Conservation (phyloP, 129 eudicot species). For the Pseudognaphalium luteoalbum region DNA sequence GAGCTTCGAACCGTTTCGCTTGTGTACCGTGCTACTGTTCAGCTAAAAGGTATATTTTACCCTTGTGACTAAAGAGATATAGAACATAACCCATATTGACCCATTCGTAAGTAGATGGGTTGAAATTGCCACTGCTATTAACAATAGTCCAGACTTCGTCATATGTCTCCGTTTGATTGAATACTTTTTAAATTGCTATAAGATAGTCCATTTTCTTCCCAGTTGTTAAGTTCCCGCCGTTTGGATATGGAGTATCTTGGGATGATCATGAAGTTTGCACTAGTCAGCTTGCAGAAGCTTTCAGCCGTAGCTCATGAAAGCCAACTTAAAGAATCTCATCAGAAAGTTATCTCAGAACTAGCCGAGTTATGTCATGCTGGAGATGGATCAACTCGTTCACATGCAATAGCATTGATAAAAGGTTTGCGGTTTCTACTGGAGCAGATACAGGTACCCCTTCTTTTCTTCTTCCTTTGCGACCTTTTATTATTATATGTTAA, state of each 20-base stretch:
- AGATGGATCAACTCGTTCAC: conserved; percentile 47
- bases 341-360: conserved; percentile 56
- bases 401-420: conserved; percentile 55
- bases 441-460: conserved; percentile 63
- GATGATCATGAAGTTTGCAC: conserved; percentile 62
- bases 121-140: background rate
- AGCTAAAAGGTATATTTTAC: background rate
- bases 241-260: conserved; percentile 72
- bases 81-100: background rate
- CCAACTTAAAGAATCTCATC: conserved; percentile 54
- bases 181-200: background rate
- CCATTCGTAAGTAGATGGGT: background rate
- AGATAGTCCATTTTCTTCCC: background rate
- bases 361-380: conserved; percentile 50
- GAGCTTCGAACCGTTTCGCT: background rate
- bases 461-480: conserved; percentile 2
- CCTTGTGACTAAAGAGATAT: background rate
- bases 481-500: background rate
- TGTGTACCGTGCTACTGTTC: background rate
- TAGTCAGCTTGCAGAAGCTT: conserved; percentile 74
- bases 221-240: conserved; percentile 60
- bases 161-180: background rate
- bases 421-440: conserved; percentile 78
- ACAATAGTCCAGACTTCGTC: background rate
- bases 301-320: conserved; percentile 82